phyloP scores from a whole-genome alignment of 331 rosid species.

The Telfairia occidentalis region DNA sequence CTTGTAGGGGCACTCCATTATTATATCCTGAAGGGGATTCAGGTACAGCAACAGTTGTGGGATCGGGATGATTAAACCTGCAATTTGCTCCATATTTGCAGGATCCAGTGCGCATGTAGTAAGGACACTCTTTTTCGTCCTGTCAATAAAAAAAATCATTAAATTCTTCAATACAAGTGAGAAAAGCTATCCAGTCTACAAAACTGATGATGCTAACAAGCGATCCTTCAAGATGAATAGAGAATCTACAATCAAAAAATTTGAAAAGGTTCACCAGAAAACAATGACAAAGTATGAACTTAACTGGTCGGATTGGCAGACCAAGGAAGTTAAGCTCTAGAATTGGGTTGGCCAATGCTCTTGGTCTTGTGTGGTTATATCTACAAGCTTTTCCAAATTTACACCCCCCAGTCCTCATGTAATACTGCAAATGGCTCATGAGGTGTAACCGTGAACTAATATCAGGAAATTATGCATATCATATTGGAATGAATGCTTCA shows the following conservation, averaged over 20 bases:
- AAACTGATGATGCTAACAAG: neutral
- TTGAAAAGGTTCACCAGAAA: neutral
- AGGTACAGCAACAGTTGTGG: constrained; percentile 47
- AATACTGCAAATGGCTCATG: constrained; percentile 51
- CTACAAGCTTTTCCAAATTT: constrained; percentile 73
- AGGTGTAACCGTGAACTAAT: constrained; percentile 4
- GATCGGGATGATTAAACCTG: constrained; percentile 96
- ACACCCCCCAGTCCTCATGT: constrained; percentile 78
- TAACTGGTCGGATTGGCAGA: constrained; percentile 80
- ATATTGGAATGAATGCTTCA: constrained; percentile 1
- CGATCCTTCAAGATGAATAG: neutral
- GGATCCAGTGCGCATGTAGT: constrained; percentile 84
- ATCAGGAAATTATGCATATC: constrained; percentile 14
- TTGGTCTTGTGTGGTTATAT: constrained; percentile 58
- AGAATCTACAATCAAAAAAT: neutral
- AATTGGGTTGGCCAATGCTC: constrained; percentile 22
- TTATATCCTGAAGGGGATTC: constrained; percentile 44
- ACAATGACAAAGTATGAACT: neutral
- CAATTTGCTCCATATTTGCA: constrained; percentile 89
- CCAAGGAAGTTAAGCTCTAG: constrained; percentile 72
- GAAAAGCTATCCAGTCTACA: neutral
- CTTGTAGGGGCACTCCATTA: constrained; percentile 48
- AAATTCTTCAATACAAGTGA: neutral
- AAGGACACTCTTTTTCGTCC: constrained; percentile 88
- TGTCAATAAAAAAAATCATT: constrained; percentile 18